Conservation (phyloP, 495 filamentous ascomycete genomes). For the Aspergillus olivimuriae region DNA sequence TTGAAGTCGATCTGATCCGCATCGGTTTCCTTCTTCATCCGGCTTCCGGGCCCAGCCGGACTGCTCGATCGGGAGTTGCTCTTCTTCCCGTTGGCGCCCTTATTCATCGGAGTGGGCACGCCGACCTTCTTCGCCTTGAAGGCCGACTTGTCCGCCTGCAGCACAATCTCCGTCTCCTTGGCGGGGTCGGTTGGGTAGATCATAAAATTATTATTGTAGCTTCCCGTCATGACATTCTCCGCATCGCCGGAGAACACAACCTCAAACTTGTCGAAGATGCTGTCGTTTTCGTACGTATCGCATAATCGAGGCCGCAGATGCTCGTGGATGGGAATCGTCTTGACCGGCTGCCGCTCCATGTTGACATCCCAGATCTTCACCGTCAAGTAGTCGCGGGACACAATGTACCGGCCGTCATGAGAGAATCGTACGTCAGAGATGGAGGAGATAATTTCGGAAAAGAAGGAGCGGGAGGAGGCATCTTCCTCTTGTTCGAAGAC, state of each 20-base stretch:
- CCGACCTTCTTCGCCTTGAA: constrained; percentile 99
- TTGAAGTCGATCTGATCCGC: constrained; percentile 99
- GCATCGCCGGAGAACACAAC: constrained; percentile 98
- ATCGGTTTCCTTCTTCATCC: constrained; percentile 98
- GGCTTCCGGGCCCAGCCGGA: constrained; percentile 81
- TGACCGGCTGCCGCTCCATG: constrained; percentile 94
- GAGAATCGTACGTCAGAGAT: constrained; percentile 99
- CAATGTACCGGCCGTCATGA: constrained; percentile 90
- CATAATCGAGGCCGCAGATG: constrained; percentile 91
- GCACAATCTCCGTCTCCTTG: constrained; percentile 92
- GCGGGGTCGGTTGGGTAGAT: constrained; percentile 96
- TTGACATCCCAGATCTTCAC: constrained; percentile 99
- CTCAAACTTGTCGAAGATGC: constrained; percentile 99
- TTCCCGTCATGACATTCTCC: constrained; percentile 98
- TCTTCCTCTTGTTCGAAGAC: constrained; percentile 99
- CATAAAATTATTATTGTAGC: constrained; percentile 99
- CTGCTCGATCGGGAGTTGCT: constrained; percentile 79
- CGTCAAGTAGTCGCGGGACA: constrained; percentile 94
- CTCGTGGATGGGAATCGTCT: constrained; percentile 98
- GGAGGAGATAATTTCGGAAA: constrained; percentile 98
- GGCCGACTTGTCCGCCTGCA: constrained; percentile 96
- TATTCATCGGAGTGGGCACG: constrained; percentile 95
- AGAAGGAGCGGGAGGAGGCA: constrained; percentile 96
- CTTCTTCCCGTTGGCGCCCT: constrained; percentile 69
- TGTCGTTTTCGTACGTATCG: constrained; percentile 98